Evolutionary conservation across 345 rosid species (phyloP).

Genomic region (Draba incana): DNA sequence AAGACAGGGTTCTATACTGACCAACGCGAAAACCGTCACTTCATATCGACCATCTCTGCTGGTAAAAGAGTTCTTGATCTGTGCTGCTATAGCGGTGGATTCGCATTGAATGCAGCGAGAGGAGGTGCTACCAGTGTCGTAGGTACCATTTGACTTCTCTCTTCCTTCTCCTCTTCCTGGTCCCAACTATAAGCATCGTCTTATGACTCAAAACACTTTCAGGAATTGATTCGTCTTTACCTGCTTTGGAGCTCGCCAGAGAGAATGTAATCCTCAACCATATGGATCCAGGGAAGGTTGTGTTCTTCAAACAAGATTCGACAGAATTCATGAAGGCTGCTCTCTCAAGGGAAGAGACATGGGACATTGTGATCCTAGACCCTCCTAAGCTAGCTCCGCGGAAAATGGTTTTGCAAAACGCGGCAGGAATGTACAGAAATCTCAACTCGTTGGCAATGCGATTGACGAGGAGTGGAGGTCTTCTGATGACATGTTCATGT

Average conservation of each 20-base stretch:
- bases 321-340: conserved; percentile 81
- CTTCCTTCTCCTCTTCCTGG: background rate
- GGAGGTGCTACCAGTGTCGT: conserved; percentile 73
- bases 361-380: conserved; percentile 88
- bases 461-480: conserved; percentile 75
- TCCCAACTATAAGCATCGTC: background rate
- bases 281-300: conserved; percentile 62
- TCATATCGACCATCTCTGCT: conserved; percentile 67
- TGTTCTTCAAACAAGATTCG: conserved; percentile 74
- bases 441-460: conserved; percentile 79
- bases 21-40: conserved; percentile 75
- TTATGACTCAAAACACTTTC: conserved; percentile 28
- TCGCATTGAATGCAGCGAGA: conserved; percentile 68
- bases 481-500: conserved; percentile 93
- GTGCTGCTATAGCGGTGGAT: conserved; percentile 94
- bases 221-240: conserved; percentile 84
- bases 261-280: conserved; percentile 76
- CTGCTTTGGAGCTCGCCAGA: conserved; percentile 88
- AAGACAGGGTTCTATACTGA: conserved; percentile 95
- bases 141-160: conserved; percentile 44
- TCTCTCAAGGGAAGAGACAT: conserved; percentile 67
- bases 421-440: conserved; percentile 81
- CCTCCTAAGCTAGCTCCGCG: conserved; percentile 91
- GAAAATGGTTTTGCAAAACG: conserved; percentile 72
- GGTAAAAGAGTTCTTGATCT: conserved; percentile 81